Base-by-base conservation (phyloP, 2,329 filamentous ascomycete genomes). In the Xylariomycetidae sp. region DNA sequence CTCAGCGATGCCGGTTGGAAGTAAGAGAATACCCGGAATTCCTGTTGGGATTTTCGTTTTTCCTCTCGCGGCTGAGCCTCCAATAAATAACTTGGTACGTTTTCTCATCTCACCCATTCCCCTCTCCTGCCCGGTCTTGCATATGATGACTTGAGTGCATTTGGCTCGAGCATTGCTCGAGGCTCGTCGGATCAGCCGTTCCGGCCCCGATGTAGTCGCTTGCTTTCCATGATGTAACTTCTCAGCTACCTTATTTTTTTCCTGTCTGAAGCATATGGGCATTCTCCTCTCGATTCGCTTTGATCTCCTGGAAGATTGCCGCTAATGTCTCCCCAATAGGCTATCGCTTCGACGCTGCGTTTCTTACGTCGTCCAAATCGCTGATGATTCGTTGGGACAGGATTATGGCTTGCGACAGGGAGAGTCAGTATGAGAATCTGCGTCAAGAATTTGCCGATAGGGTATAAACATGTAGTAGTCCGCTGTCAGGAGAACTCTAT, bases 81-180 rank as follows among this genome's bases (percentile, higher is more conserved):
- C 59, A 58, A 65, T 69, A 62, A 63, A 66, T 57, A 26, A 8
- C 30, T 27, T 41, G 30, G 25, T 37, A 41, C 34, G 19, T 37
- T 30, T 30, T 27, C 35, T 20, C 14, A 15, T 31, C 14, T 28
- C 17, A 33, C 32, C 34, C 8, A 8, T n/a, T 23, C n/a, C 8
- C 20, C n/a, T 23, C n/a, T n/a, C n/a, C n/a, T 8, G n/a, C 8
- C 11, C 22, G 39, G 52, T 63, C 45, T 54, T 54, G 61, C 61
- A 61, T 60, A 88, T 94, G 90, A 97, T 97, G 90, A 97, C 90
- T 88, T 90, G 90, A 97, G 90, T 89, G 90, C 90, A 97, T 97
- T 97, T 97, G 90, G 90, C 90, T 97, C 88, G 90, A 97, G 90
- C 75, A 94, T 88, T 79, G 80, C 70, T 65, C 69, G 72, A 68